Conservation (phyloP, 148 eudicot species). For the Vaccinium corymbosum region DNA sequence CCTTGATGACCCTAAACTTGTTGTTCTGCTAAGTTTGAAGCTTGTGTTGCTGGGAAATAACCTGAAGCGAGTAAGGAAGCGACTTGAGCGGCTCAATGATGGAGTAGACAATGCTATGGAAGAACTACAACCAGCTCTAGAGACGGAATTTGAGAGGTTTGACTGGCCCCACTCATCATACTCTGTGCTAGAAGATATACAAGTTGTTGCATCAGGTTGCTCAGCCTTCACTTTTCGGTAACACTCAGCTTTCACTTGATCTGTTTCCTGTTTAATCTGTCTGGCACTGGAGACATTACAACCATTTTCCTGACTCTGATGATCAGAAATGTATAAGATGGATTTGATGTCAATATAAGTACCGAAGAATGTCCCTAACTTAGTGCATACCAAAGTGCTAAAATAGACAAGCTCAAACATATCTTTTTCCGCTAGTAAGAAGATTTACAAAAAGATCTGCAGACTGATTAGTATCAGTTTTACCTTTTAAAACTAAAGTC, state of each 20-base stretch:
- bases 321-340: conserved; percentile 39
- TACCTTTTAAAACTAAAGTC: background rate
- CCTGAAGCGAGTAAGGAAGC: conserved; percentile 77
- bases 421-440: background rate
- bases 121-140: conserved; percentile 45
- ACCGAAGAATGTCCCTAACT: background rate
- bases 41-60: conserved; percentile 72
- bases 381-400: background rate
- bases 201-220: conserved; percentile 39
- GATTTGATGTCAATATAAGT: conserved; percentile 9
- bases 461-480: background rate
- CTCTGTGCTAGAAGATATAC: conserved; percentile 40
- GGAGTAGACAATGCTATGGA: conserved; percentile 50
- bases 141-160: conserved; percentile 29
- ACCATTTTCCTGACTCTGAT: conserved; percentile 31
- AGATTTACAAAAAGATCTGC: background rate
- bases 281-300: conserved; percentile 19
- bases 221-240: conserved; percentile 43
- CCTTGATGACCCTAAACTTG: conserved; percentile 58
- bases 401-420: background rate
- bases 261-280: conserved; percentile 33
- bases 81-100: conserved; percentile 49
- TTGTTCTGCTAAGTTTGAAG: conserved; percentile 69
- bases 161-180: conserved; percentile 58
- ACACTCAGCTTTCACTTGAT: conserved; percentile 47